These are phyloP conservation scores for Thinopyrum elongatum DNA, from an alignment of 176 grass and related monocot species.

Conservation along the genomic window DNA sequence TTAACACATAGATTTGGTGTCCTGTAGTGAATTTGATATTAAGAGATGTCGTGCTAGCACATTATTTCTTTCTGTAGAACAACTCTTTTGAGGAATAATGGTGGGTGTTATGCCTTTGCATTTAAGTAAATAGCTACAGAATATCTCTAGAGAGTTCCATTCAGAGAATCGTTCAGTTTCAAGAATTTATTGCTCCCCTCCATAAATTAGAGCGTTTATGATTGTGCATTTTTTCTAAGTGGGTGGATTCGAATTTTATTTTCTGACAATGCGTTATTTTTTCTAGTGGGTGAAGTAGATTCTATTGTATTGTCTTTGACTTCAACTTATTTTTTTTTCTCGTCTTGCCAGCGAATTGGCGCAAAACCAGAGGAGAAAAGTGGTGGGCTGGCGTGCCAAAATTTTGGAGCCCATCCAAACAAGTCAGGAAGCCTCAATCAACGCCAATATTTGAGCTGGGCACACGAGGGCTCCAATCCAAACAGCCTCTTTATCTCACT, in stretches of 20 bases:
- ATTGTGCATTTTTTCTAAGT: neutral
- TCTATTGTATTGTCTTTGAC: constrained; percentile 17
- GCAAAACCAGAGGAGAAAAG: too few species aligned
- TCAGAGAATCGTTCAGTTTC: neutral
- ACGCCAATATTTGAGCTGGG: too few species aligned
- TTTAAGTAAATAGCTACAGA: neutral
- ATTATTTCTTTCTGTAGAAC: neutral
- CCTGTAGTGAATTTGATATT: neutral
- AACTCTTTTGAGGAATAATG: neutral
- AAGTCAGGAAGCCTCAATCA: too few species aligned
- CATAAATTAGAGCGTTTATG: neutral
- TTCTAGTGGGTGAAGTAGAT: neutral
- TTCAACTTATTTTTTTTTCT: too few species aligned
- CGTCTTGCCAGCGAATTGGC: too few species aligned
- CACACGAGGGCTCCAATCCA: too few species aligned
- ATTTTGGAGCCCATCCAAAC: too few species aligned
- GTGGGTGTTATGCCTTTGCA: neutral
- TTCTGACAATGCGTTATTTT: neutral
- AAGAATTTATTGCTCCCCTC: neutral
- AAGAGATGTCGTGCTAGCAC: constrained; percentile 2
- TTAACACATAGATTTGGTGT: constrained; percentile 11
- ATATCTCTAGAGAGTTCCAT: neutral
- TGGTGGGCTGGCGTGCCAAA: too few species aligned
- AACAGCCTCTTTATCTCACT: constrained; percentile 10
- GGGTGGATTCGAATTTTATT: neutral